These are phyloP conservation scores for Dalbergia cochinchinensis DNA, from an alignment of 306 rosid genomes.

Conservation along the genomic window DNA sequence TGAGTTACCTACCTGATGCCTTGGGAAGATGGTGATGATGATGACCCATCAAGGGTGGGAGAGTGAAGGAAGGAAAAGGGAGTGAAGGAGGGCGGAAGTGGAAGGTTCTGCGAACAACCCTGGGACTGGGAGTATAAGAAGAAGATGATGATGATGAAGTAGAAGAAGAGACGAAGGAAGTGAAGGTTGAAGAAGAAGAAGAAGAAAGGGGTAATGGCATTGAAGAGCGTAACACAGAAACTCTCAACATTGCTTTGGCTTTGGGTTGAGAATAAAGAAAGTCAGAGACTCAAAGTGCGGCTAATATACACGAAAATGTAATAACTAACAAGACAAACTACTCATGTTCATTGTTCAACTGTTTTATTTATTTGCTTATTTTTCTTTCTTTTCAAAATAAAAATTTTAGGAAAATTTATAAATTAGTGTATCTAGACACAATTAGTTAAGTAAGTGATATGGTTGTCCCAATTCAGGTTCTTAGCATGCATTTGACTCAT, in stretches of 20 bases:
- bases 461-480: too few species aligned
- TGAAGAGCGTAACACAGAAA: neutral
- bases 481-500: too few species aligned
- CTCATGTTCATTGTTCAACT: neutral
- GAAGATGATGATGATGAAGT: neutral
- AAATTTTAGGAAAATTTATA: too few species aligned
- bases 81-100: constrained; percentile 35
- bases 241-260: neutral
- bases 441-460: too few species aligned
- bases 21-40: constrained; percentile 31
- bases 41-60: constrained; percentile 22
- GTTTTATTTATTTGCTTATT: too few species aligned
- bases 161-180: constrained; percentile 29
- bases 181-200: constrained; percentile 27
- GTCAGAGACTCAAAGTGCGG: neutral
- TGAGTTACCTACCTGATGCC: constrained; percentile 48
- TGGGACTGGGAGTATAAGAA: constrained; percentile 1
- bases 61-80: constrained; percentile 41
- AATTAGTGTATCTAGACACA: too few species aligned
- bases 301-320: neutral
- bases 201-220: neutral
- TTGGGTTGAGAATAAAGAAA: neutral
- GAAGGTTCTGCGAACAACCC: constrained; percentile 45
- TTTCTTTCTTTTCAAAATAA: too few species aligned
- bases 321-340: neutral